Percentiles rank a stretch among this genome's conserved stretches.
phyloP scores from a whole-genome alignment of 768 basidiomycete species.

The Lactarius psammicola region DNA sequence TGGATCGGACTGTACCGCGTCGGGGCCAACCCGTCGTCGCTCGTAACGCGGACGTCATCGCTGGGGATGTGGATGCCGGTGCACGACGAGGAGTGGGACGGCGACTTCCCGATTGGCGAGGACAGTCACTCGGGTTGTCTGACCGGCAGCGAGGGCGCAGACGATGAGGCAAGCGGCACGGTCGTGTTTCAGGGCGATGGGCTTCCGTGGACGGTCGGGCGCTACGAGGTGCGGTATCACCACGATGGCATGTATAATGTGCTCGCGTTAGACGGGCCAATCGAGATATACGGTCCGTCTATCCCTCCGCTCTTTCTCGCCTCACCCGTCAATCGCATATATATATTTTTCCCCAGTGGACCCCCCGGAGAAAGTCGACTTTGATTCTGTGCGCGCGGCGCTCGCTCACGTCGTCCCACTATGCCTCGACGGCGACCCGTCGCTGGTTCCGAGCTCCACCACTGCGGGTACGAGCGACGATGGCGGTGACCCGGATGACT shows the following conservation, averaged over 20 bases:
- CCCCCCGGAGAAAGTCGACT: conserved; percentile 61
- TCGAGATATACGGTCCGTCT: conserved; percentile 83
- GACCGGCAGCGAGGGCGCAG: conserved; percentile 30
- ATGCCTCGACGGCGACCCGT: conserved; percentile 84
- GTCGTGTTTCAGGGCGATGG: conserved; percentile 75
- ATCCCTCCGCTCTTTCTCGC: not conserved
- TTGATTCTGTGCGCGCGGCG: conserved; percentile 59
- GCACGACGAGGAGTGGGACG: conserved; percentile 91
- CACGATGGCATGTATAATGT: conserved; percentile 98
- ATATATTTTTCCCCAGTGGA: no score
- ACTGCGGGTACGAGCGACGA: conserved; percentile 34
- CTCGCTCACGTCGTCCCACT: conserved; percentile 79
- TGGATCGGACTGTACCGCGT: conserved; percentile 95
- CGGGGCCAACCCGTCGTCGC: conserved; percentile 80
- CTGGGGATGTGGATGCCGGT: conserved; percentile 93
- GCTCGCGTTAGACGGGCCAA: conserved; percentile 77
- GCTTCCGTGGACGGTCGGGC: conserved; percentile 82
- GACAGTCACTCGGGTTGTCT: conserved; percentile 34
- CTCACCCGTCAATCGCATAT: conserved; percentile 21
- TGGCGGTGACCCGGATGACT: conserved; percentile 81
- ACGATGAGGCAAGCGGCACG: conserved; percentile 55
- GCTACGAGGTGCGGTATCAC: conserved; percentile 91
- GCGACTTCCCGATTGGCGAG: conserved; percentile 64
- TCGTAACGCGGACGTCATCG: conserved; percentile 82
- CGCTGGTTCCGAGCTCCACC: conserved; percentile 63